Base-by-base conservation (phyloP, 352 stramenopile species). In the Elongisporangium anandrum region DNA sequence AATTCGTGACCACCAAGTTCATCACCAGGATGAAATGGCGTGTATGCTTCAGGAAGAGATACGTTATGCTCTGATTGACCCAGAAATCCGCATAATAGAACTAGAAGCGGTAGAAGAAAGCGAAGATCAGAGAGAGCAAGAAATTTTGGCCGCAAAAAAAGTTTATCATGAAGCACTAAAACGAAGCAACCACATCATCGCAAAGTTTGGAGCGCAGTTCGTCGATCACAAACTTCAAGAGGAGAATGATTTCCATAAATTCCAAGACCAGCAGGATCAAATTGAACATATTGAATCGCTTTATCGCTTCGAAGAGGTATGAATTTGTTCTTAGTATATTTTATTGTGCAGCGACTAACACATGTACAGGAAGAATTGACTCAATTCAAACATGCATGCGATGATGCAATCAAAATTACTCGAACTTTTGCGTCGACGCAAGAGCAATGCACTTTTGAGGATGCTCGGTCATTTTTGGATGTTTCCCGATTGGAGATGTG, bases 251-350 rank as follows among this genome's bases (percentile, higher is more conserved):
- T 20, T 38, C 3, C 50, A 48, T n/a, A n/a, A 0, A 22, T 34
- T 57, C 0, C 54, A 66, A 19, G 41, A 63, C 0, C 50, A 56
- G 17, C 15, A 17, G 2, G 54, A 56, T 15, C 59, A 70, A n/a
- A 54, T 63, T n/a, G 38, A 63, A 0, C 50, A 53, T 4, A 51
- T 66, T 12, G 29, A 24, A 7, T 17, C 16, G 6, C 64, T 26
- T 20, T 66, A 26, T 17, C 53, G n/a, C 7, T 70, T 70, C 22
- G 64, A 66, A 45, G 21, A 54, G 64, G 63, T 69, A 53, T 17
- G 19, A 17, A 16, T 49, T 23, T 9, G 2, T 7, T n/a, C 17
- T 17, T 49, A 38, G 0, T 8, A 10, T 38, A 15, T 10, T 39
- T 34, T 12, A 10, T 10, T 45, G 24, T 39, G n/a, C 23, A 1